Conservation (phyloP, 495 filamentous ascomycete species). For the Aspergillus homomorphus region DNA sequence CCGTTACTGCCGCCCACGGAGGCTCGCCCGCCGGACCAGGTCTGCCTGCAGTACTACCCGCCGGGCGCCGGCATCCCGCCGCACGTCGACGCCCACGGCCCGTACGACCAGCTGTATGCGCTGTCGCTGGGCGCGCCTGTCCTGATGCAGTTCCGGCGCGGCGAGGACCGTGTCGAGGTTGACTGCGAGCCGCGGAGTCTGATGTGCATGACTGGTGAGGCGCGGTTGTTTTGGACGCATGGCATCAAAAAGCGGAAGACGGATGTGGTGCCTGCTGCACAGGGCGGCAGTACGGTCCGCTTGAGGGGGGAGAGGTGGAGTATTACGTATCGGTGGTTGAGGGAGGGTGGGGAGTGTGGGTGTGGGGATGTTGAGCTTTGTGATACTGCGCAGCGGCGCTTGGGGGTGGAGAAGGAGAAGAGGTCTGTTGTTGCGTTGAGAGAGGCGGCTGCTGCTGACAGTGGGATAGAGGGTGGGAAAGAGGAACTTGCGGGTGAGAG, state of each 20-base stretch:
- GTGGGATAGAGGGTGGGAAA: not conserved
- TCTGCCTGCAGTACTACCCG: conserved; percentile 44
- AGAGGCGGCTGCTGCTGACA: conserved; percentile 10
- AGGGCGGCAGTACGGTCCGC: conserved; percentile 20
- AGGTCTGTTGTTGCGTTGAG: conserved; percentile 24
- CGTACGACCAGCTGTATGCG: conserved; percentile 43
- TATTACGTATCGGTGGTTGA: conserved; percentile 41
- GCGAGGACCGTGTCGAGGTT: conserved; percentile 30
- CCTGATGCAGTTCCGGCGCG: conserved; percentile 35
- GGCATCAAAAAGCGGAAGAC: conserved; percentile 42
- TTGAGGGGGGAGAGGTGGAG: conserved; percentile 35
- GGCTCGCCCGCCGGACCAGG: conserved; percentile 37
- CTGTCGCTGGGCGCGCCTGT: conserved; percentile 36
- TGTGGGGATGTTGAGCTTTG: conserved; percentile 39
- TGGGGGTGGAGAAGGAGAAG: conserved; percentile 39
- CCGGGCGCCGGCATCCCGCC: conserved; percentile 42
- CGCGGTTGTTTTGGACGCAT: conserved; percentile 44
- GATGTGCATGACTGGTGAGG: conserved; percentile 38
- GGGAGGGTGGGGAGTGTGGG: conserved; percentile 34
- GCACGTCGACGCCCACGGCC: conserved; percentile 37
- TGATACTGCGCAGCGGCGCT: conserved; percentile 35
- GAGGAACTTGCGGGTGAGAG: not conserved
- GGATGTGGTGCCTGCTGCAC: conserved; percentile 29
- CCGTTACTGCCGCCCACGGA: conserved; percentile 38
- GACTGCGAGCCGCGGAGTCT: conserved; percentile 36